Base-by-base conservation (phyloP, 331 rosid genomes). In the Saraca asoca region DNA sequence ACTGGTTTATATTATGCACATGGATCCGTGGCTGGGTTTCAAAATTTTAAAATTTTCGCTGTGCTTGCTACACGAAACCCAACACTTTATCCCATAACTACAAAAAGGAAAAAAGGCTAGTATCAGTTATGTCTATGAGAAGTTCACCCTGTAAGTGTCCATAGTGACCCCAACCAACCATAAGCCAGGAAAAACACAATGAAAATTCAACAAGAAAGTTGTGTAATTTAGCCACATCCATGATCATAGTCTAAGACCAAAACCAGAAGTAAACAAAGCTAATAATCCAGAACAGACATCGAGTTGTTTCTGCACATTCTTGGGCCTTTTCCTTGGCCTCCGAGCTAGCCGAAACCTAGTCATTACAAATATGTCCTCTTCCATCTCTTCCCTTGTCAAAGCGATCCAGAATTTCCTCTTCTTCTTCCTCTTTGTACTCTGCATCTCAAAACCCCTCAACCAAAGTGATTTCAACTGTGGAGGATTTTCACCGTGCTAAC, bases 381-480 rank as follows among this genome's bases (percentile, higher is more conserved):
- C 97, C 81, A 94, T 94, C 82, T 94, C 99, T 20, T 90, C 99
- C 63, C 70, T 85, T 0, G 97, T 88, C 44, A 94, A 85, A 18
- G 97, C 97, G 82, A 94, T 88, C 99, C 97, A 94, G 78, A 94
- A 83, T 78, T 75, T 90, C 80, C 87, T 88, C 83, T 94, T 94
- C 81, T 80, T 86, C 81, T 87, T 84, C 85, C 75, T 91, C 80
- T 89, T 88, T 31, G 62, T 7, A 24, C 85, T 80, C 58, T 58
- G 83, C 41, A 65, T 73, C 63, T 78, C 81, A 38, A 76, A 78
- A 6, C 95, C 95, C 69, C 96, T 71, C 52, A 89, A 70, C 76
- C 98, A 78, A 57, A 84, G 77, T 74, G 98, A 90, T 76, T 94
- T 90, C 66, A 86, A 83, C 69, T 66, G 84, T 12, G 56, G 82